A percentile compares a stretch with the other conserved stretches of the same genome.
Evolutionary conservation across 2,329 filamentous ascomycete genomes (phyloP).

Genomic region (Diaporthe sp.): DNA sequence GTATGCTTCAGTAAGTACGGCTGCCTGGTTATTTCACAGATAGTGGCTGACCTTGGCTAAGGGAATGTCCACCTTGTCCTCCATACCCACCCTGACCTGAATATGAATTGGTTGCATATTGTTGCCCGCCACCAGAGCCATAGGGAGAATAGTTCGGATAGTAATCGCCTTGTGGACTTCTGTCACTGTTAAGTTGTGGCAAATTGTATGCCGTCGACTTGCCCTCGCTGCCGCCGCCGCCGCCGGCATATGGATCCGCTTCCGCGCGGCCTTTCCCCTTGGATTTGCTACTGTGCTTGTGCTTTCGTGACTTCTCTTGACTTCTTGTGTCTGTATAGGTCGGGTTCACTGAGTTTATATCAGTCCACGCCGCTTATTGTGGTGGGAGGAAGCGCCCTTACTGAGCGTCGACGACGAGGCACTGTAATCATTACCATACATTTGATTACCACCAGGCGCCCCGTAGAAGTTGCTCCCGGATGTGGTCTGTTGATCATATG

Average conservation of each 20-base stretch:
- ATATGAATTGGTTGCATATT: constrained; percentile 4
- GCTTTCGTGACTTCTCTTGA: constrained; percentile 18
- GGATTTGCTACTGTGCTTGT: constrained; percentile 12
- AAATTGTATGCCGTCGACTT: not conserved
- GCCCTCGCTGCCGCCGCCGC: not conserved
- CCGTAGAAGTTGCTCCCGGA: not conserved
- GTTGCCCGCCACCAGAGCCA: not conserved
- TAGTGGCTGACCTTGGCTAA: not conserved
- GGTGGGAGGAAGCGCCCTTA: not conserved
- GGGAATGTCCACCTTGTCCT: not conserved
- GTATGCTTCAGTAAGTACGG: not conserved
- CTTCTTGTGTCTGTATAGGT: not conserved
- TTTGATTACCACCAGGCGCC: constrained; percentile 3
- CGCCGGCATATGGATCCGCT: not conserved
- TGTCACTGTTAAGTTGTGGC: not conserved
- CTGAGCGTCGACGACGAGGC: not conserved
- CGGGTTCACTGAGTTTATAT: not conserved
- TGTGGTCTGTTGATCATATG: not conserved
- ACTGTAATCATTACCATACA: not conserved
- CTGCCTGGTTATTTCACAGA: not conserved
- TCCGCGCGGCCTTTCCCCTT: constrained; percentile 25
- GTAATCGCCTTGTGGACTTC: not conserved
- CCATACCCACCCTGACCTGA: not conserved
- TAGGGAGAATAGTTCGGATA: constrained; percentile 1
- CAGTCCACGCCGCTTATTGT: not conserved